A percentile compares a stretch with the other conserved stretches of the same genome.
Evolutionary conservation across 257 asterid species (phyloP).

Genomic region (Nicotiana benthamiana): DNA sequence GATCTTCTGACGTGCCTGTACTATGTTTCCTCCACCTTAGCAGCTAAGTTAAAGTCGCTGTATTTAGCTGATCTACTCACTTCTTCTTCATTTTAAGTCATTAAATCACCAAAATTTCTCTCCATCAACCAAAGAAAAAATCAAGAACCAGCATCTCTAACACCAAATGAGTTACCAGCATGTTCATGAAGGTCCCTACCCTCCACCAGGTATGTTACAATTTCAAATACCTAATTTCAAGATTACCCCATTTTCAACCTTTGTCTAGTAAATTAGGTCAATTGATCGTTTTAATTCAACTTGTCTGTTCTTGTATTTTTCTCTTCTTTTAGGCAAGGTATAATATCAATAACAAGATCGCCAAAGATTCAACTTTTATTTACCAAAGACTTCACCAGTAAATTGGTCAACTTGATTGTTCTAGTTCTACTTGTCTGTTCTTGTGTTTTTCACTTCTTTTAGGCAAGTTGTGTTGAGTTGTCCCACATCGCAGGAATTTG

Average conservation of each 20-base stretch:
- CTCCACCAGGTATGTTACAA: slow-evolving; percentile 21
- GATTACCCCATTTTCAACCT: neutral
- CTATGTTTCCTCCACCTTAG: neutral
- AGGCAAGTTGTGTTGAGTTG: too few species aligned
- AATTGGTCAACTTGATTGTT: neutral
- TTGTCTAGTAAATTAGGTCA: neutral
- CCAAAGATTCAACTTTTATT: neutral
- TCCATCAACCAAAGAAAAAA: neutral
- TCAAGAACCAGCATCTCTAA: neutral
- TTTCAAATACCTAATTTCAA: neutral
- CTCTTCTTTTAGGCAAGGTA: neutral
- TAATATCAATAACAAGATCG: neutral
- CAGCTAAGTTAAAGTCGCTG: neutral
- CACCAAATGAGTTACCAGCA: slow-evolving; percentile 27
- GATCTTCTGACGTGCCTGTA: neutral
- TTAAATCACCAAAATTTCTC: neutral
- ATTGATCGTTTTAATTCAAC: too few species aligned
- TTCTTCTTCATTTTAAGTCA: neutral
- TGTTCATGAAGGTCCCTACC: slow-evolving; percentile 27
- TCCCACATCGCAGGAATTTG: too few species aligned
- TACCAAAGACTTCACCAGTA: neutral
- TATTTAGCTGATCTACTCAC: neutral
- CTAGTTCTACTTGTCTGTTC: neutral
- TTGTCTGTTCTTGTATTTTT: neutral
- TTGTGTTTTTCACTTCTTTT: neutral